A percentile compares a stretch with the other conserved stretches of the same genome.
These are phyloP conservation scores for Coemansia sp. DNA, from an alignment of 192 early-diverging fungal species.

Conservation along the genomic window DNA sequence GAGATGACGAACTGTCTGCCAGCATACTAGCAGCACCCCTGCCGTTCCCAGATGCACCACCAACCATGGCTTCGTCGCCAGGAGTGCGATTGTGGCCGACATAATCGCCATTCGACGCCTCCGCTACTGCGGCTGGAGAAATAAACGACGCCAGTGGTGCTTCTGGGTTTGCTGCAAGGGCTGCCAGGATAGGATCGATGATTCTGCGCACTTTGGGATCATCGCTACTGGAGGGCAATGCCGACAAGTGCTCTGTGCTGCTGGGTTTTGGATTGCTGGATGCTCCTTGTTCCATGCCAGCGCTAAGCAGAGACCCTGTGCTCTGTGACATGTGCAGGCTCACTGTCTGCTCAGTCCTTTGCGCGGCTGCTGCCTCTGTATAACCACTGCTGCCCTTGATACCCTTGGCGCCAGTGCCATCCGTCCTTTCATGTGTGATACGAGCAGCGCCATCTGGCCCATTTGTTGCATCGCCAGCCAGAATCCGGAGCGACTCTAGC, in stretches of 20 bases:
- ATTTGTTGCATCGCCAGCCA: too few relatives aligned
- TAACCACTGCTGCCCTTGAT: background rate
- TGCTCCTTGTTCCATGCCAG: background rate
- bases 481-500: too few relatives aligned
- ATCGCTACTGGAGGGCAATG: background rate
- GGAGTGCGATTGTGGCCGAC: background rate
- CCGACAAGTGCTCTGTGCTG: constrained; percentile 1
- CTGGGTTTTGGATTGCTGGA: constrained; percentile 1
- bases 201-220: constrained; percentile 16
- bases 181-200: constrained; percentile 24
- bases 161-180: constrained; percentile 13
- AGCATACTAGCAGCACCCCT: too few relatives aligned
- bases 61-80: background rate
- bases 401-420: too few relatives aligned
- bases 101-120: background rate
- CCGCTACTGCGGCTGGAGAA: background rate
- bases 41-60: background rate
- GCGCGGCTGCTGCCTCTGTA: background rate
- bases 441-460: too few relatives aligned
- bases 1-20: background rate
- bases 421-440: too few relatives aligned
- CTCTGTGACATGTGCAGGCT: constrained; percentile 23
- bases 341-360: background rate
- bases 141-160: constrained; percentile 4
- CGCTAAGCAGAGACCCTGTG: constrained; percentile 4